phyloP scores from a whole-genome alignment of 2,329 filamentous ascomycete species.

The Colletotrichum viniferum region DNA sequence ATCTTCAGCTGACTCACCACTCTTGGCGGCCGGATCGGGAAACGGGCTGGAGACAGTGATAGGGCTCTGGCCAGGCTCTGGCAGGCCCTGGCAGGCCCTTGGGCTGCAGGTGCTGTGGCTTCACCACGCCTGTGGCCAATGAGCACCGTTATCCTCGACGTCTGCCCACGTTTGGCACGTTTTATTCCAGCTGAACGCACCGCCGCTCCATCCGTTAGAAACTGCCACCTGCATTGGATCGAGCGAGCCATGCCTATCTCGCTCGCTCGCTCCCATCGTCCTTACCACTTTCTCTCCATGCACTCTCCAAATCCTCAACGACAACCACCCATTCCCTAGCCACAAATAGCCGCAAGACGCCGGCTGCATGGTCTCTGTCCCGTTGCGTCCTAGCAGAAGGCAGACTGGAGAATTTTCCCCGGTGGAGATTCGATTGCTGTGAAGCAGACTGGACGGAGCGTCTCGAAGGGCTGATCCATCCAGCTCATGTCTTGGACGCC shows the following conservation, averaged over 20 bases:
- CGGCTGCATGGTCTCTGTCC: not conserved
- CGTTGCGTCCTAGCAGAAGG: constrained; percentile 19
- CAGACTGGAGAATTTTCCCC: not conserved
- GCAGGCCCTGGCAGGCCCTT: not conserved
- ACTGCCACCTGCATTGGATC: constrained; percentile 14
- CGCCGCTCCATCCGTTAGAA: not conserved
- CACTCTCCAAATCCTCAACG: not conserved
- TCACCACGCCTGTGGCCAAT: constrained; percentile 6
- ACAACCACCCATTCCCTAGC: not conserved
- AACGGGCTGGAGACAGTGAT: constrained; percentile 11
- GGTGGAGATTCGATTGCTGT: not conserved
- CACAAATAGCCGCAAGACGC: not conserved
- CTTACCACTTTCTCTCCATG: not conserved
- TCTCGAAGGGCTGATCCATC: constrained; percentile 2
- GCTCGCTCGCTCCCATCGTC: not conserved
- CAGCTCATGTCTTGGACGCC: constrained; percentile 14
- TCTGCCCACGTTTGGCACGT: constrained; percentile 9
- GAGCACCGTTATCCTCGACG: not conserved
- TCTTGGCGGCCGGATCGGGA: constrained; percentile 18
- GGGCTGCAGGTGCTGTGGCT: constrained; percentile 3
- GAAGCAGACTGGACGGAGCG: constrained; percentile 12
- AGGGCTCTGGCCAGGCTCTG: not conserved
- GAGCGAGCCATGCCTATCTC: not conserved
- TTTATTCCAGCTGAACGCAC: constrained; percentile 16
- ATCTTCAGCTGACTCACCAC: constrained; percentile 13